A percentile compares a stretch with the other conserved stretches of the same genome.
phyloP scores from a whole-genome alignment of 495 filamentous ascomycete species.

The Aspergillus coremiiformis region DNA sequence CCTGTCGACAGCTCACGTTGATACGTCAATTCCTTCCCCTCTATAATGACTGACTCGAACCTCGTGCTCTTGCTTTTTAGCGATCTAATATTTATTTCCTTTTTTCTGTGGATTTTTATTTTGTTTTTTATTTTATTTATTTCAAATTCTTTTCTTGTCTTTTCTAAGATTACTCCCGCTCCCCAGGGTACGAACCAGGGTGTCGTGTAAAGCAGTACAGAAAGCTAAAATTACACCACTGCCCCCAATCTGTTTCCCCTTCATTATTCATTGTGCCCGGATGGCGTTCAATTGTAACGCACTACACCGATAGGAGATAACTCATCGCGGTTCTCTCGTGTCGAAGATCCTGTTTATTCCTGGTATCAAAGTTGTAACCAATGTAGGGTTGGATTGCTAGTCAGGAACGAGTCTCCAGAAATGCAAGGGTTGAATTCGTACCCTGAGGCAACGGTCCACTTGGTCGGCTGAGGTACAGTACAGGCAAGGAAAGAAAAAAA shows the following conservation, averaged over 20 bases:
- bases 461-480: constrained; percentile 7
- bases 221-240: background rate
- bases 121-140: background rate
- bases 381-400: constrained; percentile 5
- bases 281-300: background rate
- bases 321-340: background rate
- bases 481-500: constrained; percentile 8
- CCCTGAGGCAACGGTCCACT: constrained; percentile 11
- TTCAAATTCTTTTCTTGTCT: background rate
- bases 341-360: background rate
- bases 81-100: background rate
- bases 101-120: background rate
- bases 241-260: background rate
- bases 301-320: background rate
- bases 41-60: background rate
- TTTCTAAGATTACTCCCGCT: background rate
- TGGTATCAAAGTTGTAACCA: background rate
- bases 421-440: constrained; percentile 15
- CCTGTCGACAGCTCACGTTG: constrained; percentile 29
- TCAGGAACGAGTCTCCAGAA: constrained; percentile 8
- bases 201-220: background rate
- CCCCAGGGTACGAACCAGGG: background rate
- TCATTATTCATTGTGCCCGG: background rate
- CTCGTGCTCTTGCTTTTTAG: background rate
- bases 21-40: constrained; percentile 26